Base-by-base conservation (phyloP, 2,329 filamentous ascomycete species). In the Aspergillus versicolor region DNA sequence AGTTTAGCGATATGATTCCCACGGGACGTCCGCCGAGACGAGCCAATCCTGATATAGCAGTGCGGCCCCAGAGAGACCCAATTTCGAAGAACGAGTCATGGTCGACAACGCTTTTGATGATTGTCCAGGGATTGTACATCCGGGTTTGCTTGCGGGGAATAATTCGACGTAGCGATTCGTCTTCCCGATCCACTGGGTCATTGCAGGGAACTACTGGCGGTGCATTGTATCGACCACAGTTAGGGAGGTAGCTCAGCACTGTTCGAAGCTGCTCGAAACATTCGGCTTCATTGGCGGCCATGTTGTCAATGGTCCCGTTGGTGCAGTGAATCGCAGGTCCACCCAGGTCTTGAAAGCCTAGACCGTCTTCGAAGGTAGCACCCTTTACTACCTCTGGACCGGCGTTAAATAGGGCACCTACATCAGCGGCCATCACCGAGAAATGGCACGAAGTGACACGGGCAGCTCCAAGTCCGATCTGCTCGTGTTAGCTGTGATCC, bases 231-330 rank as follows among this genome's bases (percentile, higher is more conserved):
- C 75, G 78, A 0, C 84, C 85, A 32, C 75, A 82, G 59, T 85
- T 82, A 1, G 85, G 85, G 2, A 88, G 71, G 61, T 82, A 88
- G 22, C 76, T 72, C 19, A 88, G 66, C 1, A 88, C 79, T 0
- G 77, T 82, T 1, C 83, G 75, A 4, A 88, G 66, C 66, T 88
- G 85, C 62, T 83, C 79, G 58, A 86, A 87, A 59, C 84, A 86
- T 40, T 81, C 83, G n/a, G 76, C 75, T 67, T 88, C 85, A 58
- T 84, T 80, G 4, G 77, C 75, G 0, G 85, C 85, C 3, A 87
- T 73, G 52, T 88, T 88, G 59, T 88, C 85, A 48, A 88, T 86
- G 0, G 85, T 88, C 0, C 85, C 85, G 57, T 88, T 88, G 1
- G 82, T 83, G 63, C 84, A 86, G 65, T 88, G 85, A 69, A 88